These are phyloP conservation scores for Lactarius sanguifluus DNA, from an alignment of 768 basidiomycete species.

Conservation along the genomic window DNA sequence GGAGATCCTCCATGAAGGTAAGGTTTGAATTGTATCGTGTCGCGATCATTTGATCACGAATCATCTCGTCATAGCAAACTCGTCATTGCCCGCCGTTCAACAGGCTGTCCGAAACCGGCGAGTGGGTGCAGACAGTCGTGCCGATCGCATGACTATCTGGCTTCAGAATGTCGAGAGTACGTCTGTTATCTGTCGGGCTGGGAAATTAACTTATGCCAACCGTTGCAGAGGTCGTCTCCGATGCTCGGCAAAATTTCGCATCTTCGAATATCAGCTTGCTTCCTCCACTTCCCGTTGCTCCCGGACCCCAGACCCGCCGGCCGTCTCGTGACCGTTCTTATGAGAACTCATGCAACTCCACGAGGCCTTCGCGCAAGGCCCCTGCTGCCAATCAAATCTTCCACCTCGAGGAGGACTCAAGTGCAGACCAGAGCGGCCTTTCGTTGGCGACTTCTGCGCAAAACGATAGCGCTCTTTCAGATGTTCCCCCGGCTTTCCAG, in stretches of 20 bases:
- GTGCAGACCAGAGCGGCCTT: slow-evolving; percentile 35
- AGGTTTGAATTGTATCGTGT: slow-evolving; percentile 1
- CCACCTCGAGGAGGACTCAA: slow-evolving; percentile 43
- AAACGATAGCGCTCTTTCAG: slow-evolving; percentile 16
- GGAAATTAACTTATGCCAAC: not conserved
- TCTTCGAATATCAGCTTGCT: slow-evolving; percentile 47
- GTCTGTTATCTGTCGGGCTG: slow-evolving; percentile 34
- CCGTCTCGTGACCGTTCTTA: slow-evolving; percentile 52
- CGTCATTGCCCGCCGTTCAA: slow-evolving; percentile 53
- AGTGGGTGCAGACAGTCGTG: slow-evolving; percentile 51
- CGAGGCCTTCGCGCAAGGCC: slow-evolving; percentile 60
- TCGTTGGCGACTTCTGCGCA: slow-evolving; percentile 15
- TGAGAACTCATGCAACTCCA: slow-evolving; percentile 43
- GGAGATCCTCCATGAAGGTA: slow-evolving; percentile 46
- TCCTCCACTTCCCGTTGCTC: slow-evolving; percentile 63
- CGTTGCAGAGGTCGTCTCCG: slow-evolving; percentile 71
- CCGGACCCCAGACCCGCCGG: slow-evolving; percentile 22
- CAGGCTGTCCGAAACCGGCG: slow-evolving; percentile 55
- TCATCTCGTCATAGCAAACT: slow-evolving; percentile 40
- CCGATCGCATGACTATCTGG: slow-evolving; percentile 78
- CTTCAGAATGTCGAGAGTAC: slow-evolving; percentile 80
- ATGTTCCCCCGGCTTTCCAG: slow-evolving; percentile 33
- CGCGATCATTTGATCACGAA: not conserved
- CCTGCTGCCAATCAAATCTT: slow-evolving; percentile 74
- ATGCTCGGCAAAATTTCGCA: slow-evolving; percentile 73